Evolutionary conservation across 306 rosid species (phyloP).

Genomic region (Glycine latifolia): DNA sequence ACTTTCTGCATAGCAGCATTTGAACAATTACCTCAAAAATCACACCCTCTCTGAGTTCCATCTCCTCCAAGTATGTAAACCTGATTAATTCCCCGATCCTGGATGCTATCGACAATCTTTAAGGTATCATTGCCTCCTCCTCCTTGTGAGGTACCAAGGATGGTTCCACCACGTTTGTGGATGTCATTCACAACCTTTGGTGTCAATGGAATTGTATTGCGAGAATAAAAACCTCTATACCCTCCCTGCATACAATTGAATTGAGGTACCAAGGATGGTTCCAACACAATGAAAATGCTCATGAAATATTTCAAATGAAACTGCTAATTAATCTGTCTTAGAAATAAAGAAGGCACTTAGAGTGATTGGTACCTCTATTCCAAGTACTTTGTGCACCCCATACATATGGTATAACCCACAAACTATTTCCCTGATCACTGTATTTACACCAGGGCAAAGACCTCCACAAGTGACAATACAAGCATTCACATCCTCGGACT

Average conservation of each 20-base stretch:
- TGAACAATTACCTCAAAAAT: conserved; percentile 73
- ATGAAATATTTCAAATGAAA: background rate
- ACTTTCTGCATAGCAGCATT: background rate
- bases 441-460: conserved; percentile 96
- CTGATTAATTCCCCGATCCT: conserved; percentile 89
- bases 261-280: too few species aligned
- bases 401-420: conserved; percentile 88
- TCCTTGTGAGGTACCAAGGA: conserved; percentile 87
- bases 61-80: conserved; percentile 95
- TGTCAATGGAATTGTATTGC: conserved; percentile 69
- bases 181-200: conserved; percentile 87
- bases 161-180: conserved; percentile 95
- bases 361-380: conserved; percentile 63
- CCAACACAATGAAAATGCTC: background rate
- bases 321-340: background rate
- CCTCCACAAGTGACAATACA: conserved; percentile 97
- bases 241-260: conserved; percentile 72
- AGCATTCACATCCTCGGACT: conserved; percentile 79
- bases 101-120: conserved; percentile 90
- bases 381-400: conserved; percentile 76
- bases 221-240: conserved; percentile 82
- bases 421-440: conserved; percentile 88
- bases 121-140: conserved; percentile 85
- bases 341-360: background rate
- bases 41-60: conserved; percentile 82